phyloP scores from a whole-genome alignment of 768 basidiomycete genomes.

The Trametes cinnabarina region DNA sequence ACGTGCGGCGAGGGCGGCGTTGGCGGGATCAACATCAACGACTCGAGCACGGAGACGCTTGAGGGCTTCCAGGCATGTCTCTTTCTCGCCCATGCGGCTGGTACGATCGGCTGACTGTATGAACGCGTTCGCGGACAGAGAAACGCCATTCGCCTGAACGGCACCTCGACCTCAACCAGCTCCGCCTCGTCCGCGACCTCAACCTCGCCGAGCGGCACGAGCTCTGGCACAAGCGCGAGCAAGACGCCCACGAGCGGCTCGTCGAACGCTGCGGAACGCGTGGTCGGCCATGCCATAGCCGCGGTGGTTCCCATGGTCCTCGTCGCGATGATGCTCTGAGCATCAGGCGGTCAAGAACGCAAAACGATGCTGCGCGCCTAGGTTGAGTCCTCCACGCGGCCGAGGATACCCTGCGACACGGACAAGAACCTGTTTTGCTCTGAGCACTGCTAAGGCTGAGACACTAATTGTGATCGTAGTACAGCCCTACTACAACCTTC shows the following conservation, averaged over 20 bases:
- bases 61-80: conserved; percentile 38
- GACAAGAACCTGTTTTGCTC: too few species aligned
- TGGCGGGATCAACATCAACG: conserved; percentile 58
- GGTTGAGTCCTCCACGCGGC: too few species aligned
- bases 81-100: too few species aligned
- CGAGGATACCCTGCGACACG: too few species aligned
- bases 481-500: too few species aligned
- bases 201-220: conserved; percentile 3
- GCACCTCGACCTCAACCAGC: conserved; percentile 36
- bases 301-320: neutral
- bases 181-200: conserved; percentile 14
- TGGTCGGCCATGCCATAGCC: neutral
- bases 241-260: neutral
- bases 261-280: neutral
- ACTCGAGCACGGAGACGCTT: conserved; percentile 36
- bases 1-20: conserved; percentile 58
- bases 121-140: conserved; percentile 40
- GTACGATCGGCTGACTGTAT: too few species aligned
- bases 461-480: too few species aligned
- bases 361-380: too few species aligned
- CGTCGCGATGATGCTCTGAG: neutral
- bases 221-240: conserved; percentile 11
- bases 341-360: neutral
- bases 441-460: too few species aligned
- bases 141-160: conserved; percentile 57